phyloP scores from a whole-genome alignment of 345 rosid genomes.

The Trapa incisa region DNA sequence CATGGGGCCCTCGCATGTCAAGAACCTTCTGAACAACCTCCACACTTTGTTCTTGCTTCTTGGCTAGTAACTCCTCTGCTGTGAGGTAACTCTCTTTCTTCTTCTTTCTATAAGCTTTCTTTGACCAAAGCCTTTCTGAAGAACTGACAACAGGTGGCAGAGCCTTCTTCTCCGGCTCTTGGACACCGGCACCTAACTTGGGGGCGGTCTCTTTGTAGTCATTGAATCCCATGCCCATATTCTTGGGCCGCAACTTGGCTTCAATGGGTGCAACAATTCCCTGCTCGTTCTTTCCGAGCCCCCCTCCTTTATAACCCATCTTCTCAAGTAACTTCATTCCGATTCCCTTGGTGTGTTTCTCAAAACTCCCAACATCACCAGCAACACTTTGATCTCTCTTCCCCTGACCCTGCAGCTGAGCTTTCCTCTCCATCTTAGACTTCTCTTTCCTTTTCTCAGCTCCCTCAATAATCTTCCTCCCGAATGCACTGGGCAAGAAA shows the following conservation, averaged over 20 bases:
- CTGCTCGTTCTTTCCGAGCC: constrained; percentile 75
- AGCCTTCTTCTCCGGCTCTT: constrained; percentile 42
- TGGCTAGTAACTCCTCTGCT: constrained; percentile 58
- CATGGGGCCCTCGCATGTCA: constrained; percentile 92
- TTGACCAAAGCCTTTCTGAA: constrained; percentile 57
- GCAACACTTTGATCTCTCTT: constrained; percentile 27
- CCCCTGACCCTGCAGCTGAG: constrained; percentile 24
- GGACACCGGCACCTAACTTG: constrained; percentile 30
- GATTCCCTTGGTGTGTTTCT: constrained; percentile 71
- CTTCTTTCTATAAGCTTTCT: constrained; percentile 16
- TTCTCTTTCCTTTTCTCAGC: constrained; percentile 55
- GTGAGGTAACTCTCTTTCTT: constrained; percentile 29
- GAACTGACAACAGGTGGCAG: constrained; percentile 16
- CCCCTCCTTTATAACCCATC: constrained; percentile 90
- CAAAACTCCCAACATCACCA: constrained; percentile 50
- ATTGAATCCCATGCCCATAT: constrained; percentile 86
- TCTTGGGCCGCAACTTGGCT: constrained; percentile 81
- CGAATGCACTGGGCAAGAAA: constrained; percentile 55
- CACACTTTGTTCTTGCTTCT: constrained; percentile 66
- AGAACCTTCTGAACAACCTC: constrained; percentile 77
- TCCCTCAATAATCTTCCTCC: constrained; percentile 62
- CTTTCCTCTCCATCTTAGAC: constrained; percentile 45
- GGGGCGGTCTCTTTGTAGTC: constrained; percentile 57
- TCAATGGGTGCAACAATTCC: constrained; percentile 81
- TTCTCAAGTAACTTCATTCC: constrained; percentile 75